phyloP scores from a whole-genome alignment of 2,329 filamentous ascomycete genomes.

The Botrytis cinerea region DNA sequence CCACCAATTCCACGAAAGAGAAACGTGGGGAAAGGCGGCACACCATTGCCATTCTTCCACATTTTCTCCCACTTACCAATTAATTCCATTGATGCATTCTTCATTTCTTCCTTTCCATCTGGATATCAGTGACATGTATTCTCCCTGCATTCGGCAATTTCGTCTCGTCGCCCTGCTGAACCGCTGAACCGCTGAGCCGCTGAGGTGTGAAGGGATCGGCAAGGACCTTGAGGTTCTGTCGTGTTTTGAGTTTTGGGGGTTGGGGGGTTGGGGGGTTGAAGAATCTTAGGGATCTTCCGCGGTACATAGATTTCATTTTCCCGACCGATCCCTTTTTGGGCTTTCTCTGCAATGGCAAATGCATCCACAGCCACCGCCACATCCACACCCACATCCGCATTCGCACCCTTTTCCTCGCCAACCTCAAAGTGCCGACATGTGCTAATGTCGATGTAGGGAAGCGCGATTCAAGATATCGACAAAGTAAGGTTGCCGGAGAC shows the following conservation, averaged over 20 bases:
- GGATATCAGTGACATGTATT: not conserved
- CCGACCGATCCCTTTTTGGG: not conserved
- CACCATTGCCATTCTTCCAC: not conserved
- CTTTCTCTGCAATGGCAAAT: constrained; percentile 1
- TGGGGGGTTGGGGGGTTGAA: not conserved
- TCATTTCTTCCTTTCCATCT: not conserved
- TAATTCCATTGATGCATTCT: not conserved
- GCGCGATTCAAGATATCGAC: not conserved
- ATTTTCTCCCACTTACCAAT: not conserved
- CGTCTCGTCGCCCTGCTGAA: not conserved
- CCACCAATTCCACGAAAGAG: not conserved
- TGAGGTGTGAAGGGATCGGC: not conserved
- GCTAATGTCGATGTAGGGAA: not conserved
- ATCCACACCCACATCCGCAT: no score
- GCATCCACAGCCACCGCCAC: not conserved
- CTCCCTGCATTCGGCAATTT: not conserved
- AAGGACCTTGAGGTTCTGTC: constrained; percentile 1
- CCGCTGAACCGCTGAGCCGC: not conserved
- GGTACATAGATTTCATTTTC: not conserved
- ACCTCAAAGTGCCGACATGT: not conserved
- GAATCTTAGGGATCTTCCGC: not conserved
- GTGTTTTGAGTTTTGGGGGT: not conserved
- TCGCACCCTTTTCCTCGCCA: not conserved
- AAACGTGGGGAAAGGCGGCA: constrained; percentile 9
- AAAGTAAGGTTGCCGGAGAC: not conserved